These are phyloP conservation scores for Colletotrichum cereale DNA, from an alignment of 2,329 filamentous ascomycete genomes.

Conservation along the genomic window DNA sequence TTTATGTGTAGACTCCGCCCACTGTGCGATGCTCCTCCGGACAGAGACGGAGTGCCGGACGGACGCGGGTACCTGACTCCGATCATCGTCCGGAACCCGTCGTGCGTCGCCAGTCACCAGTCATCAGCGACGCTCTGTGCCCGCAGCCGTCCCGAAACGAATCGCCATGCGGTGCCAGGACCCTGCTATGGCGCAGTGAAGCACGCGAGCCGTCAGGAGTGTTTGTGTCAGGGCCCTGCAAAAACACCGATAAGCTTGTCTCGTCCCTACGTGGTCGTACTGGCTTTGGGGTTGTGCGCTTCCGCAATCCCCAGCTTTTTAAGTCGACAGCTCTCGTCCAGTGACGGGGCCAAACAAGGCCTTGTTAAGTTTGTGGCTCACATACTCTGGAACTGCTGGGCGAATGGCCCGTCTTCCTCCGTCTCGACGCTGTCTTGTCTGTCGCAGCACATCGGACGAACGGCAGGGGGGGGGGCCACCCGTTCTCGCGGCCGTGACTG, in stretches of 20 bases:
- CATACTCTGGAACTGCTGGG: slow-evolving; percentile 23
- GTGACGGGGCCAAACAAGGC: slow-evolving; percentile 26
- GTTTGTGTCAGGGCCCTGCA: slow-evolving; percentile 32
- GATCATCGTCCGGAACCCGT: slow-evolving; percentile 32
- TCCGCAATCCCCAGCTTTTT: slow-evolving; percentile 28
- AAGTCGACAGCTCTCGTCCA: slow-evolving; percentile 32
- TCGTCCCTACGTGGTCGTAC: not conserved
- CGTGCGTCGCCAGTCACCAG: slow-evolving; percentile 20
- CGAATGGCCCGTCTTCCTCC: slow-evolving; percentile 16
- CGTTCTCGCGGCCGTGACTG: slow-evolving; percentile 37
- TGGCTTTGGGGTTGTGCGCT: slow-evolving; percentile 27
- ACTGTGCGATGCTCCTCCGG: slow-evolving; percentile 23
- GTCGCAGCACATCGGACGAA: slow-evolving; percentile 42
- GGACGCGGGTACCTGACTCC: slow-evolving; percentile 16
- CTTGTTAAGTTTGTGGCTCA: slow-evolving; percentile 4
- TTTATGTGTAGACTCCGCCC: not conserved
- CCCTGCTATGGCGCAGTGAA: slow-evolving; percentile 36
- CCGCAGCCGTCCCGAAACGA: slow-evolving; percentile 28
- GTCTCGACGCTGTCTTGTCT: slow-evolving; percentile 32
- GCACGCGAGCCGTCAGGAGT: slow-evolving; percentile 37
- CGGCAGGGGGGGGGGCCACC: slow-evolving; percentile 22
- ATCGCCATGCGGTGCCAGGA: slow-evolving; percentile 28
- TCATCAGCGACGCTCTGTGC: slow-evolving; percentile 18
- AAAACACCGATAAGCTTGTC: slow-evolving; percentile 33
- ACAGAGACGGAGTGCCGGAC: slow-evolving; percentile 22